A percentile compares a stretch with the other conserved stretches of the same genome.
Evolutionary conservation across 2,329 filamentous ascomycete species (phyloP).

Genomic region (Epichloe sylvatica): DNA sequence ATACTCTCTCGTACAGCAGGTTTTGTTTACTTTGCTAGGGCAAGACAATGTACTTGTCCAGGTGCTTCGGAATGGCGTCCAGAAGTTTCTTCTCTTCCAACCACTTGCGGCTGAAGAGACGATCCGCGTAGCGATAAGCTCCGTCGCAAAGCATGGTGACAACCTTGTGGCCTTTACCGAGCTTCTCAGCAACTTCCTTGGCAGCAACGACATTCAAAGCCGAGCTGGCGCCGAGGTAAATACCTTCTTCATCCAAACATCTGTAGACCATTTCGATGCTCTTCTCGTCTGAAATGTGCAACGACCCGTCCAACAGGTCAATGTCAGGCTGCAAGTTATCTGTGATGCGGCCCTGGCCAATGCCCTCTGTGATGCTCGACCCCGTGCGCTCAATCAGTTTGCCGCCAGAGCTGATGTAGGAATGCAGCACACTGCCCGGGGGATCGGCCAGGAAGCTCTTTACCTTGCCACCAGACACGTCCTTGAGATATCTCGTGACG

Average conservation of each 20-base stretch:
- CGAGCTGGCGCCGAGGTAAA: constrained; percentile 90
- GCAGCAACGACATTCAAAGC: constrained; percentile 91
- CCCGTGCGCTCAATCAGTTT: constrained; percentile 69
- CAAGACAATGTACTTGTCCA: constrained; percentile 90
- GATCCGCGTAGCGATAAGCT: constrained; percentile 92
- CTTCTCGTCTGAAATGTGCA: constrained; percentile 82
- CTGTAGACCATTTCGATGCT: constrained; percentile 96
- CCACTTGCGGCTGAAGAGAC: constrained; percentile 87
- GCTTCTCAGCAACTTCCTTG: constrained; percentile 79
- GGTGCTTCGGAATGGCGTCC: constrained; percentile 64
- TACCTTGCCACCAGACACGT: constrained; percentile 60
- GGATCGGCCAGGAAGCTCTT: constrained; percentile 88
- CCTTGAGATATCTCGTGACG: constrained; percentile 77
- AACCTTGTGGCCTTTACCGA: constrained; percentile 79
- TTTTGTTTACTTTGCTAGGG: constrained; percentile 33
- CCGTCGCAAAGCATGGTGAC: constrained; percentile 92
- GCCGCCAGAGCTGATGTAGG: constrained; percentile 76
- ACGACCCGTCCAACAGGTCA: constrained; percentile 65
- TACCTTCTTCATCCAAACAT: constrained; percentile 85
- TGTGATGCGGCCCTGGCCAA: constrained; percentile 92
- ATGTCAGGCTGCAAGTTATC: constrained; percentile 84
- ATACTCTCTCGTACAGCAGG: constrained; percentile 14
- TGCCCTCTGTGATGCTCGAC: constrained; percentile 90
- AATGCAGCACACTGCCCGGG: constrained; percentile 83
- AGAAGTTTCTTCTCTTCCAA: constrained; percentile 73